These are phyloP conservation scores for Penicillium sp. DNA, from an alignment of 2,329 filamentous ascomycete genomes.

Conservation along the genomic window DNA sequence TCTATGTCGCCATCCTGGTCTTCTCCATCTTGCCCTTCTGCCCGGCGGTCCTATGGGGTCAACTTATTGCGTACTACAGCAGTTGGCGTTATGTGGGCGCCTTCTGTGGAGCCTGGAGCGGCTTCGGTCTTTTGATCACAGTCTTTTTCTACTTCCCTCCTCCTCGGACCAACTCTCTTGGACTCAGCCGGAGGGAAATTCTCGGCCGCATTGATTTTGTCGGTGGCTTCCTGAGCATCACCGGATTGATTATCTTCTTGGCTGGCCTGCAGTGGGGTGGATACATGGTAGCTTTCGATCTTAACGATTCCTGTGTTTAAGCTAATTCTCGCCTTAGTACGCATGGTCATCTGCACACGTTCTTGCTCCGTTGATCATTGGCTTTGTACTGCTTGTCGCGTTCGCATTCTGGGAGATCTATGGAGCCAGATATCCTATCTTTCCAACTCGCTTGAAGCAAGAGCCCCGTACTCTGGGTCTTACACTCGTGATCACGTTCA, in stretches of 20 bases:
- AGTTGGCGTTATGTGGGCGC: conserved; percentile 45
- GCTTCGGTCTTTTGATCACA: conserved; percentile 41
- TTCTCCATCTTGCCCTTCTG: conserved; percentile 61
- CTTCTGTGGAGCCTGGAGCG: conserved; percentile 42
- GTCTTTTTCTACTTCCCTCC: conserved; percentile 46
- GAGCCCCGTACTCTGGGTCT: conserved; percentile 50
- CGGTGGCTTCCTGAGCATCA: conserved; percentile 47
- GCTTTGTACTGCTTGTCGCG: conserved; percentile 40
- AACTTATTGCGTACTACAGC: conserved; percentile 49
- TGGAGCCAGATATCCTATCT: conserved; percentile 45
- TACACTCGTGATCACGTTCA: conserved; percentile 56
- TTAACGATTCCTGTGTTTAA: not conserved
- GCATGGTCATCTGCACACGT: conserved; percentile 45
- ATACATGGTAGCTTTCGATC: conserved; percentile 34
- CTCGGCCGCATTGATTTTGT: conserved; percentile 49
- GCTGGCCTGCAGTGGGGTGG: conserved; percentile 52
- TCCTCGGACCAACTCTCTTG: conserved; percentile 40
- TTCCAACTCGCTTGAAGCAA: conserved; percentile 44
- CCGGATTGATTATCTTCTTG: conserved; percentile 47
- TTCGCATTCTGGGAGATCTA: conserved; percentile 48
- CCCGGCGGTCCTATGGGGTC: conserved; percentile 59
- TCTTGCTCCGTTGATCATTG: conserved; percentile 45
- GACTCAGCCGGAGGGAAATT: conserved; percentile 38
- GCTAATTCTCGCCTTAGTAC: conserved; percentile 31
- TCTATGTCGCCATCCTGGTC: conserved; percentile 58